Percentiles rank a stretch among this genome's conserved stretches.
Conservation (phyloP, 768 basidiomycete species). For the Neoboletus magnificus region DNA sequence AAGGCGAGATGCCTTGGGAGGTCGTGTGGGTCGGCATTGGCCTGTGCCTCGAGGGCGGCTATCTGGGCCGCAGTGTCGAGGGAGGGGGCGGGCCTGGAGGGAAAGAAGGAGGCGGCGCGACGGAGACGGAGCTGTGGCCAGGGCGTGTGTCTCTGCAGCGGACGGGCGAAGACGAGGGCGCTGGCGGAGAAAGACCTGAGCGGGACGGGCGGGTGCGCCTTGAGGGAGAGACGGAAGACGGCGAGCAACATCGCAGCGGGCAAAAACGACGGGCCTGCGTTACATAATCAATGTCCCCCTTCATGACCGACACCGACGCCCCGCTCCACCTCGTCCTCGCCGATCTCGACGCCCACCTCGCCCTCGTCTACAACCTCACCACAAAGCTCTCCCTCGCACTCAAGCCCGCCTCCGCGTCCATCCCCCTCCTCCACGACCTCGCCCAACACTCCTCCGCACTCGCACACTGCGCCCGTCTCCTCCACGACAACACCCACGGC, state of each 20-base stretch:
- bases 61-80: constrained; percentile 67
- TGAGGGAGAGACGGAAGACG: neutral
- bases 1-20: constrained; percentile 66
- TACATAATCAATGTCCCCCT: constrained; percentile 13
- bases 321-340: constrained; percentile 41
- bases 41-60: constrained; percentile 72
- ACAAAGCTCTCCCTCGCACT: constrained; percentile 64
- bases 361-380: constrained; percentile 51
- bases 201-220: too few species aligned
- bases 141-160: constrained; percentile 33
- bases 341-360: constrained; percentile 56
- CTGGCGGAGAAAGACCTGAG: neutral
- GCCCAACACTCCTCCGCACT: constrained; percentile 47
- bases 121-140: constrained; percentile 19
- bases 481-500: constrained; percentile 43
- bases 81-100: constrained; percentile 48
- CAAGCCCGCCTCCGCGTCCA: constrained; percentile 53
- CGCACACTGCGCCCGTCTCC: constrained; percentile 47
- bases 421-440: constrained; percentile 52
- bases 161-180: neutral
- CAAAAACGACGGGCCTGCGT: neutral
- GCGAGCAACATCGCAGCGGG: neutral
- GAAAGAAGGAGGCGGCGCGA: constrained; percentile 28
- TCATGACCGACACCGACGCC: constrained; percentile 5
- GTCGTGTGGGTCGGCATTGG: constrained; percentile 70